Evolutionary conservation across 2,329 filamentous ascomycete species (phyloP), one percentile per base, ranked within the genome.

Genomic region (Dactylonectria estremocensis): DNA sequence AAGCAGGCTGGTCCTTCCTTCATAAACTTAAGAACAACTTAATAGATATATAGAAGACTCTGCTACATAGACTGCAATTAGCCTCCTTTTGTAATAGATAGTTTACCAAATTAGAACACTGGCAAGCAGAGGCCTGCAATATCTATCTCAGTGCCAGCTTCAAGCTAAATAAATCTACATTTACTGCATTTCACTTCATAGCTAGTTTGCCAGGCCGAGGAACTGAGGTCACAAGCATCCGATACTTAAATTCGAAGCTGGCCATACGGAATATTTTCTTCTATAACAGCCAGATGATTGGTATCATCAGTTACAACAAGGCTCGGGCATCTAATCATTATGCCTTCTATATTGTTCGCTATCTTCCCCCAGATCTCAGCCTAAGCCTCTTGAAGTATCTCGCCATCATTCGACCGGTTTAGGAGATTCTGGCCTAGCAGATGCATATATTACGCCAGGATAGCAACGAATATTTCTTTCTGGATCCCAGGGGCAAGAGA

Each of bases 221-320:
- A 16, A n/a, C 16, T 18, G 46, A 61, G 28, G 28, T 61, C 9
- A 52, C 45, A 8, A 61, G 57, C 18, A 40, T 52, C 13, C 28
- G 57, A 22, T 33, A 37, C n/a, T 6, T 50, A 7, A 61, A 61
- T 28, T 35, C 46, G 16, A 35, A 61, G n/a, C 46, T 61, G 5
- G 46, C 45, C 7, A 61, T 61, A 20, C 16, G 57, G 18, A 61
- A 61, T 40, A 20, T 61, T 10, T 61, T 61, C 10, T 35, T 61
- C 14, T 20, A 50, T 20, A 13, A 43, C 16, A 10, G 45, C 10
- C 22, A 22, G 14, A 61, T 61, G 18, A 50, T 61, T 24, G n/a
- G 52, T 5, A 52, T 61, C 28, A 61, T 49, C 20, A 28, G 48
- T 33, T 52, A 52, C 18, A 61, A 52, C 28, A 61, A 61, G 31